phyloP scores from a whole-genome alignment of 23 red algal genomes.

The Pyropia haitanensis region DNA sequence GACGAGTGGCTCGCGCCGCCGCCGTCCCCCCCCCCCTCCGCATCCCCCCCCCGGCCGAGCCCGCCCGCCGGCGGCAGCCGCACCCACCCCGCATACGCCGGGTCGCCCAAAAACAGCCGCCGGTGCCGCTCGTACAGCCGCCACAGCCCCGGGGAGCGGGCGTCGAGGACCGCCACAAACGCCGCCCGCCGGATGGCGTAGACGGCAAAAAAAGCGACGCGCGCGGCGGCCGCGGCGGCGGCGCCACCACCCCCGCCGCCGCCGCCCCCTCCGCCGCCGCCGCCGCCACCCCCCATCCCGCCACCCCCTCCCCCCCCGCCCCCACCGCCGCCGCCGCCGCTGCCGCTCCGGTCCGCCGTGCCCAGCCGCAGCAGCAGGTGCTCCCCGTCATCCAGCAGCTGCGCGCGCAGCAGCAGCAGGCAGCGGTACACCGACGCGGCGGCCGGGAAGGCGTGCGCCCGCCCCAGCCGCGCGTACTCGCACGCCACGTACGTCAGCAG shows the following conservation, averaged over 20 bases:
- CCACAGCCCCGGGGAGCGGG: too few relatives aligned
- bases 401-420: conserved; percentile 58
- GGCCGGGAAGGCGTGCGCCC: conserved; percentile 19
- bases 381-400: conserved; percentile 56
- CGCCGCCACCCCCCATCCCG: too few relatives aligned
- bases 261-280: too few relatives aligned
- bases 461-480: conserved; percentile 11
- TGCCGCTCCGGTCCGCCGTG: conserved; percentile 17
- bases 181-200: too few relatives aligned
- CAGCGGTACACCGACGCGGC: conserved; percentile 33
- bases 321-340: not conserved
- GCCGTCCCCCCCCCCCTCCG: too few relatives aligned
- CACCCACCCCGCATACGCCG: not conserved
- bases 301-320: too few relatives aligned
- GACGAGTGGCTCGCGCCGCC: too few relatives aligned
- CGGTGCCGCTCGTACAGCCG: not conserved
- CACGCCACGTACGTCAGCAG: conserved; percentile 60
- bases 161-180: too few relatives aligned
- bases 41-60: too few relatives aligned
- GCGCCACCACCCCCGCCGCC: too few relatives aligned
- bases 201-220: conserved; percentile 3
- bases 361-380: conserved; percentile 59
- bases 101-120: conserved; percentile 6
- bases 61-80: not conserved
- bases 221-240: not conserved